Base-by-base conservation (phyloP, 1,284 basidiomycete species). In the Coniferiporia weirii region DNA sequence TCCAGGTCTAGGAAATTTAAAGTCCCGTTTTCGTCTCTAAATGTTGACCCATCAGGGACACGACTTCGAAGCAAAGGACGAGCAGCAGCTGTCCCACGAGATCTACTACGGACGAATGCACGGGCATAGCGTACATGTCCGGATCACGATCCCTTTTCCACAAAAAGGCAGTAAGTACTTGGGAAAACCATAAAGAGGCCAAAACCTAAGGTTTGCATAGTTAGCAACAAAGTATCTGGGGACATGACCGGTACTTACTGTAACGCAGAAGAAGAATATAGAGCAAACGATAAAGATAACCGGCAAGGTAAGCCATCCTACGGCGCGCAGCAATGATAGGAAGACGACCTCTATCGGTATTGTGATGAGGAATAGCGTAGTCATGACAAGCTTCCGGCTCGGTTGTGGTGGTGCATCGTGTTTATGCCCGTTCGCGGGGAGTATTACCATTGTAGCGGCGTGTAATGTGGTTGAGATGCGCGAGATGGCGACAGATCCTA, bases 401-500 rank as follows among this genome's bases (percentile, higher is more conserved):
- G 87, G 82, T 22, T 74, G 65, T 2, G 45, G 45, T 53, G 43
- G 38, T 17, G 45, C 61, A 51, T 56, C 57, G 46, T 47, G 49
- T 47, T 59, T 56, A 61, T 15, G 65, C 10, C 54, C 46, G 35
- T 58, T 54, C 15, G n/a, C 59, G 3, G 55, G 51, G 12, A 60
- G 61, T 19, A 60, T 52, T 22, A 66, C 54, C 27, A 69, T 67
- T 1, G 78, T 73, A 0, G 81, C 76, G 2, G 85, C 81, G 61
- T 96, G 94, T 20, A 95, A 76, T 0, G 86, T 78, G 0, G 95
- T 98, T 0, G 93, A 95, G 3, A 97, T 79, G 7, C 96, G 82
- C 1, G 95, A 97, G 20, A 95, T 88, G 65, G 95, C 89, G 66
- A 99, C 93, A 8, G 93, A 87, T 7, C 95, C 95, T 2, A 95